Conservation (phyloP, 1,139 yeast genomes). For the Candida sp. region DNA sequence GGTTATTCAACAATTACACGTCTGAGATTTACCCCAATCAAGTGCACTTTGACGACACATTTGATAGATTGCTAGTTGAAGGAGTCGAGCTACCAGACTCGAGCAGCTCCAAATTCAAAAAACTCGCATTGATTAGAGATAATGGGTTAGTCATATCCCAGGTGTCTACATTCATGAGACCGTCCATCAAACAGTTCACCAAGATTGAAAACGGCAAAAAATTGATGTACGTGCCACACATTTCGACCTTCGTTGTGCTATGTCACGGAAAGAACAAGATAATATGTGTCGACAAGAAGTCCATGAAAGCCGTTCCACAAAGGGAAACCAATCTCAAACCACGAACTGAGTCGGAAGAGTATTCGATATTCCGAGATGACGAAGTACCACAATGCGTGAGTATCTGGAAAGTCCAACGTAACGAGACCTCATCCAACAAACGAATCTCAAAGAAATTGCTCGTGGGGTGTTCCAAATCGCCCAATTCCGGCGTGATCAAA, state of each 20-base stretch:
- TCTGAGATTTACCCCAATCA: constrained; percentile 37
- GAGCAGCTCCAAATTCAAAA: constrained; percentile 8
- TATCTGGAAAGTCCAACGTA: constrained; percentile 36
- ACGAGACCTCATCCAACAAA: constrained; percentile 25
- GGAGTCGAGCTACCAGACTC: constrained; percentile 18
- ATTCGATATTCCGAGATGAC: constrained; percentile 26
- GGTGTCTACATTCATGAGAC: constrained; percentile 29
- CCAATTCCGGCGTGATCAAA: constrained; percentile 38
- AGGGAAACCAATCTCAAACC: constrained; percentile 23
- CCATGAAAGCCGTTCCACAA: constrained; percentile 23
- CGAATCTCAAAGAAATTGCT: constrained; percentile 37
- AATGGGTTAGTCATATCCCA: constrained; percentile 51
- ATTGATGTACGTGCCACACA: constrained; percentile 33
- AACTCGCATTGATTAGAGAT: constrained; percentile 46
- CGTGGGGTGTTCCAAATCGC: constrained; percentile 39
- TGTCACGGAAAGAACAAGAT: constrained; percentile 31
- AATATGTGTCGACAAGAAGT: constrained; percentile 38
- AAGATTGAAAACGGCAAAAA: constrained; percentile 43
- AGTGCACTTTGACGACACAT: constrained; percentile 44
- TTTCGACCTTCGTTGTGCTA: constrained; percentile 41
- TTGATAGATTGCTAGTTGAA: constrained; percentile 23
- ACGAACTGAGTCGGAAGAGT: constrained; percentile 15
- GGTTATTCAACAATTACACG: constrained; percentile 43
- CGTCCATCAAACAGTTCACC: constrained; percentile 34
- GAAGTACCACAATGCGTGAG: constrained; percentile 43